Base-by-base conservation (phyloP, 441 rosid species). In the Adansonia grandidieri region DNA sequence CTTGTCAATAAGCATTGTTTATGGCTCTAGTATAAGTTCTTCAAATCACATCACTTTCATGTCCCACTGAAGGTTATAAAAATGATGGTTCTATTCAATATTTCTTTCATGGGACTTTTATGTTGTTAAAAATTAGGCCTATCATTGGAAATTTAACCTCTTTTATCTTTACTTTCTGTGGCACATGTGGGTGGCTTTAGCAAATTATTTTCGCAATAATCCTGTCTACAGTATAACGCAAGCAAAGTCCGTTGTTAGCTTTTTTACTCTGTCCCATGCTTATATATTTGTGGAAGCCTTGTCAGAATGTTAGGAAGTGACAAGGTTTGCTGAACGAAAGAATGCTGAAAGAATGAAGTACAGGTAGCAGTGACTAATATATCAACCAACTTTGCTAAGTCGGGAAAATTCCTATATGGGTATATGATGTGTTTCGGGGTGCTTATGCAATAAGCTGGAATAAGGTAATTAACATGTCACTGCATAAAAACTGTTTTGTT, bases 1-100 rank as follows among this genome's bases (percentile, higher is more conserved):
- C 48, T 68, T 79, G 44, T 56, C 66, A 8, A 51, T n/a, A 37
- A 73, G 20, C 64, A 44, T 40, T 71, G 22, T 50, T 54, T 74
- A 32, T 2, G 51, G 8, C 60, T 28, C 8, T 22, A 32, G 61
- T 37, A 47, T 2, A 17, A 6, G 63, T 51, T 69, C 37, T 40
- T 53, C 24, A 37, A 28, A 60, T 61, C 37, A 28, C 0, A 22
- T 78, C 14, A 24, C 44, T 45, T 73, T 19, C 74, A 42, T 42
- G 42, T 73, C 15, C 8, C 11, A 8, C 24, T 44, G 24, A 17
- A 44, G 73, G 45, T 79, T 28, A 17, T 48, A 50, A 15, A 60
- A 48, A 3, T 48, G 57, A 5, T 32, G 10, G 14, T 50, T 72
- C 45, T 7, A 44, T 72, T 17, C 44, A 28, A 14, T 53, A 20